These are phyloP conservation scores for Diaporthe capsici DNA, from an alignment of 2,329 filamentous ascomycete species.

Conservation along the genomic window DNA sequence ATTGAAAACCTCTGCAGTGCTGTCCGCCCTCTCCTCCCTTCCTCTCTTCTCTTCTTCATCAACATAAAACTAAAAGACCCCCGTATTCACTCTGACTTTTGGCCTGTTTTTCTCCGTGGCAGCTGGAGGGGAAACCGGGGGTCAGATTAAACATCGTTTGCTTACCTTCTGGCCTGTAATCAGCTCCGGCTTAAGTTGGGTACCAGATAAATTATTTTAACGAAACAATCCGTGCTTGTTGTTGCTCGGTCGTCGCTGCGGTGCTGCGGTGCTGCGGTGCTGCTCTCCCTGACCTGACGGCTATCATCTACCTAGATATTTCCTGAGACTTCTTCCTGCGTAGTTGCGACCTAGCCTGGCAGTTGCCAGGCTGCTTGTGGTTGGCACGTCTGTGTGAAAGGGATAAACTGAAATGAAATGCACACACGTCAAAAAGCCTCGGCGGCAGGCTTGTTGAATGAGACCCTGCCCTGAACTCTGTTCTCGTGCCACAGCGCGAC, in stretches of 20 bases:
- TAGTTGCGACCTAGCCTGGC: background rate
- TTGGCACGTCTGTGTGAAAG: background rate
- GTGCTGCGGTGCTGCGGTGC: background rate
- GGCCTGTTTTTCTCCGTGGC: slow-evolving; percentile 64
- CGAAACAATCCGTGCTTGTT: slow-evolving; percentile 32
- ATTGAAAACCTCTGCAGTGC: slow-evolving; percentile 42
- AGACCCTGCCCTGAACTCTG: background rate
- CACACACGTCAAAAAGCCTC: background rate
- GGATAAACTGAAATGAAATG: background rate
- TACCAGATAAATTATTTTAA: slow-evolving; percentile 53
- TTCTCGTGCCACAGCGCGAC: too few relatives aligned
- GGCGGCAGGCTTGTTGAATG: slow-evolving; percentile 1
- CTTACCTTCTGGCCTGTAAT: slow-evolving; percentile 64
- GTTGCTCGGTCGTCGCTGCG: background rate
- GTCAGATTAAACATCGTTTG: slow-evolving; percentile 69
- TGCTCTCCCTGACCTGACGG: too few relatives aligned
- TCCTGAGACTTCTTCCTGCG: background rate
- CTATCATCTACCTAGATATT: background rate
- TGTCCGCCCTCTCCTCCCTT: slow-evolving; percentile 23
- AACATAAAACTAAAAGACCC: slow-evolving; percentile 61
- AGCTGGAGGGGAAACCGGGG: slow-evolving; percentile 80
- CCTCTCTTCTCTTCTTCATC: slow-evolving; percentile 50
- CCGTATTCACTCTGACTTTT: slow-evolving; percentile 79
- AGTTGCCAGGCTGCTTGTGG: background rate
- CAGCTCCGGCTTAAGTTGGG: slow-evolving; percentile 47